Base-by-base conservation (phyloP, 306 rosid genomes). In the Hippophae tibetana region DNA sequence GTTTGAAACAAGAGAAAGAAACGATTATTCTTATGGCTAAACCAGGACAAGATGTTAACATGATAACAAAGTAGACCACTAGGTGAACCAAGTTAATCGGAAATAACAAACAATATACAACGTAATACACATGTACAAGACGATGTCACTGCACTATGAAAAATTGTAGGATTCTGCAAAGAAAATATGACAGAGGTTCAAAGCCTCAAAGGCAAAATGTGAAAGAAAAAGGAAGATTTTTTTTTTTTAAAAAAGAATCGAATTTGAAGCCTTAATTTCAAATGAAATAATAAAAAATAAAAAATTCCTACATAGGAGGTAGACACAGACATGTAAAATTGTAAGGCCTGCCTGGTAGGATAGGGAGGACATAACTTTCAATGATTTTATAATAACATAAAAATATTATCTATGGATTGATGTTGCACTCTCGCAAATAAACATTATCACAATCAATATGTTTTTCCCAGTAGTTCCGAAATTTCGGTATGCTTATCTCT, bases 401-500 rank as follows among this genome's bases (percentile, higher is more conserved):
- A 23, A 52, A 54, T 52, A 61, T 42, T 31, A 46, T 48, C 83
- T 81, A 90, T 54, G 86, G 97, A 68, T 77, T 90, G 74, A 90
- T 82, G 69, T 90, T 90, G 86, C 97, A 90, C 64, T 90, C 86
- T 74, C 94, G 75, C 82, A 90, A 55, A 80, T 80, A 90, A 54
- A 44, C 50, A 13, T 84, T 83, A 50, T 82, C 70, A n/a, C 79
- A 84, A 74, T 86, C 84, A 43, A 86, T 85, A 66, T 80, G 64
- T 56, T 79, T 86, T n/a, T 80, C 52, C 97, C 97, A 90, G 66
- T 82, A 78, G 74, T 63, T 53, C 42, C 94, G 78, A 57, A 80
- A 90, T 78, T 81, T 86, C 61, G 97, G 84, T 61, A 90, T 82
- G 75, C 94, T 87, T 67, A 86, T 86, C 85, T 90, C 97, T 49